Evolutionary conservation across 2,329 filamentous ascomycete genomes (phyloP), one percentile per base, ranked within the genome.

Genomic region (Cytospora leucostoma): DNA sequence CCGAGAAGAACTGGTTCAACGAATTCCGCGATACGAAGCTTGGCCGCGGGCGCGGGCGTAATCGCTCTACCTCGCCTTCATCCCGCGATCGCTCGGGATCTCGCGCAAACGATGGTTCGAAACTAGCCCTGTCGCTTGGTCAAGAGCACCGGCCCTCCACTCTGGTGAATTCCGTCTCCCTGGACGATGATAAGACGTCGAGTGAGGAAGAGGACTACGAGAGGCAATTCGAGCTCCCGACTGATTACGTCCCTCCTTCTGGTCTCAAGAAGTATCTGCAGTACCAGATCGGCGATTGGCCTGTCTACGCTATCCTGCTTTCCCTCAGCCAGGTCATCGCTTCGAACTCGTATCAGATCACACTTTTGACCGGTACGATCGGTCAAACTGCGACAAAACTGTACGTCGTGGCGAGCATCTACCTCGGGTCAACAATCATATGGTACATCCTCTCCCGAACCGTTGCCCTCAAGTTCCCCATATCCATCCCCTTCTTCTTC

Each of bases 1-100:
- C 84, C 34, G 86, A 90, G 74, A 88, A 88, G 77, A 81, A 86
- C 66, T 90, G 87, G 87, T 89, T 87, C 70, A 77, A 80, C 59
- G 76, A 80, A 44, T 83, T 86, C 71, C 78, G 85, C 61, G 78
- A 85, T 66, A 84, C 83, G 53, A 84, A 83, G 71, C 79, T 88
- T 62, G 84, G 83, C 33, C 79, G 79, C 2, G 64, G 64, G 3
- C 58, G 64, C 2, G 63, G 37, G 27, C 44, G 44, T 47, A 12
- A 11, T 10, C 59, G 59, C 4, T 56, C 53, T 10, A 7, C 34
- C 12, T 63, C 61, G 15, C 61, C 61, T 2, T 51, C 55, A 11
- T 63, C 61, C 52, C 63, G 63, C 49, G 70, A 50, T 49, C 61
- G 50, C 51, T 68, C 72, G 69, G 67, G 68, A 69, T 59, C 66